phyloP scores from a whole-genome alignment of 768 basidiomycete species.

The Clitopilus hobsonii region DNA sequence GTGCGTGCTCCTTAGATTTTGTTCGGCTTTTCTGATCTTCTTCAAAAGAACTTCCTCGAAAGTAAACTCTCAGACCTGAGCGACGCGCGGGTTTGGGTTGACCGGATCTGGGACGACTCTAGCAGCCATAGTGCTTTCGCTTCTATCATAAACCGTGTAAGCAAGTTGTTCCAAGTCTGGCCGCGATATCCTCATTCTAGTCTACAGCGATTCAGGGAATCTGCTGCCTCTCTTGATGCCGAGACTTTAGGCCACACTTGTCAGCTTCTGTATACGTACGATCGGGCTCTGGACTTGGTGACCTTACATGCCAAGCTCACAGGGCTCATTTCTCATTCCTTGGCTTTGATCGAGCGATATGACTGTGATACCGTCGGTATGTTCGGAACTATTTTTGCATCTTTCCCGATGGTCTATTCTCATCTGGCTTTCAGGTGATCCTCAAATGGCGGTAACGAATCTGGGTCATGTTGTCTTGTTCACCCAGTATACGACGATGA shows the following conservation, averaged over 20 bases:
- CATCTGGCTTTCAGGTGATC: slow-evolving; percentile 53
- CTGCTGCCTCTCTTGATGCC: slow-evolving; percentile 51
- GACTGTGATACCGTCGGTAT: slow-evolving; percentile 79
- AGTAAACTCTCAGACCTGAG: slow-evolving; percentile 51
- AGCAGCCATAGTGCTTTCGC: slow-evolving; percentile 57
- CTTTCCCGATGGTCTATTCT: neutral
- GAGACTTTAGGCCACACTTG: slow-evolving; percentile 71
- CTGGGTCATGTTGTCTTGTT: slow-evolving; percentile 79
- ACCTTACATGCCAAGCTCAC: slow-evolving; percentile 63
- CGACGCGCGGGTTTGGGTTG: slow-evolving; percentile 34
- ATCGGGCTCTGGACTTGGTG: slow-evolving; percentile 60
- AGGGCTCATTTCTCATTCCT: slow-evolving; percentile 57
- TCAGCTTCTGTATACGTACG: slow-evolving; percentile 55
- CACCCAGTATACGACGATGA: slow-evolving; percentile 57
- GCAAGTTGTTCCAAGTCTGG: slow-evolving; percentile 8
- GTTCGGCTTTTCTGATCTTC: too few relatives aligned
- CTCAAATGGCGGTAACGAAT: slow-evolving; percentile 76
- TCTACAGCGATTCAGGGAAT: slow-evolving; percentile 53
- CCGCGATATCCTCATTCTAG: slow-evolving; percentile 1
- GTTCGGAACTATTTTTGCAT: too few relatives aligned
- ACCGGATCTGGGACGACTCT: slow-evolving; percentile 50
- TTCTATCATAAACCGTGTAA: slow-evolving; percentile 51
- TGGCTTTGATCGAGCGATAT: slow-evolving; percentile 63
- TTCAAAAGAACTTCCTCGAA: slow-evolving; percentile 49
- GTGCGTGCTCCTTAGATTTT: too few relatives aligned